These are phyloP conservation scores for Pichia occidentalis DNA, from an alignment of 805 yeast species.

Conservation along the genomic window DNA sequence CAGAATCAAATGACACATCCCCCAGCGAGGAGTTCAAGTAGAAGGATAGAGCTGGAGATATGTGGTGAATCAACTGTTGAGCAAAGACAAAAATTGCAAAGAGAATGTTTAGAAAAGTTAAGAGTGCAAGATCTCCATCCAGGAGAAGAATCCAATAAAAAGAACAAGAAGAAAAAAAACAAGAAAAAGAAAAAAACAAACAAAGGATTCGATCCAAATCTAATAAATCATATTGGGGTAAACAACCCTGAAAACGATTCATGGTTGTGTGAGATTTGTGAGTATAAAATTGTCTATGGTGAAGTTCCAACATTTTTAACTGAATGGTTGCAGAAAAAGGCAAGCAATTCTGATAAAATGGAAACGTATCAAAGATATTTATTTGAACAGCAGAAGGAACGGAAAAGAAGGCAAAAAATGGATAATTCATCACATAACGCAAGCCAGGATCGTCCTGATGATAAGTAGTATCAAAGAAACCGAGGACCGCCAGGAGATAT, in stretches of 20 bases:
- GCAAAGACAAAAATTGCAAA: slow-evolving; percentile 3
- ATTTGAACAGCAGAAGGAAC: slow-evolving; percentile 13
- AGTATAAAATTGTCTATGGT: slow-evolving; percentile 44
- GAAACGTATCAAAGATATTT: slow-evolving; percentile 16
- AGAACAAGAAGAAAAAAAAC: slow-evolving; percentile 17
- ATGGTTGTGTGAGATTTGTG: slow-evolving; percentile 41
- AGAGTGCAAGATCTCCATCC: background rate
- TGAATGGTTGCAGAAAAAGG: slow-evolving; percentile 37
- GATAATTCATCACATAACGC: no score
- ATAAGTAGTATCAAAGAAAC: no score
- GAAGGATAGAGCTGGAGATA: no score
- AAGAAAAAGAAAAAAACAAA: slow-evolving; percentile 3
- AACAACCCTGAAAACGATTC: slow-evolving; percentile 3
- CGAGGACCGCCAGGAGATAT: no score
- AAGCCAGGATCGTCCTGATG: no score
- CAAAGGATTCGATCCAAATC: background rate
- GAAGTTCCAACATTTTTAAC: slow-evolving; percentile 38
- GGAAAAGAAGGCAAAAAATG: slow-evolving; percentile 10
- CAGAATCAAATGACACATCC: no score
- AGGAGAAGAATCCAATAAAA: slow-evolving; percentile 8
- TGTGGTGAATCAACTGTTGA: slow-evolving; percentile 4
- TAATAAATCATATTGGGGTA: slow-evolving; percentile 3
- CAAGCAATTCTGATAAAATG: slow-evolving; percentile 29
- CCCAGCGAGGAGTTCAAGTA: no score
- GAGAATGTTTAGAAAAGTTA: slow-evolving; percentile 6